phyloP scores from a whole-genome alignment of 768 basidiomycete genomes.

The Macrolepiota dolichaula region DNA sequence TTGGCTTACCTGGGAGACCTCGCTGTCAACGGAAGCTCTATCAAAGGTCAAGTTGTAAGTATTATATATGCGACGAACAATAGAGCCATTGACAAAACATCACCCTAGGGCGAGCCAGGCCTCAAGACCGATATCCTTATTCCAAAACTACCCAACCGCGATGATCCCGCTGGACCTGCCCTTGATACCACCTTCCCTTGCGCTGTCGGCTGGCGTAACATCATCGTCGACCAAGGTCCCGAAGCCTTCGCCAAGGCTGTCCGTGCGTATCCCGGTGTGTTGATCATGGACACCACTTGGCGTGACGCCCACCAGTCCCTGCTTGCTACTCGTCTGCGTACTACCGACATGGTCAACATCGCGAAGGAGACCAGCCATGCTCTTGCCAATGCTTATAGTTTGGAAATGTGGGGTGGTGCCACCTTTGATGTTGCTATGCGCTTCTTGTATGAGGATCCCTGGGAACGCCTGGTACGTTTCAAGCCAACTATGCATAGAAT shows the following conservation, averaged over 20 bases:
- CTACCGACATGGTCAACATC: slow-evolving; percentile 96
- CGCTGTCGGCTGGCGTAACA: slow-evolving; percentile 93
- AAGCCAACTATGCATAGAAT: neutral
- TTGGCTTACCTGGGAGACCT: slow-evolving; percentile 96
- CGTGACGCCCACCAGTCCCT: slow-evolving; percentile 98
- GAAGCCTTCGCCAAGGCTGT: slow-evolving; percentile 99
- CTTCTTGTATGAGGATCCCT: slow-evolving; percentile 99
- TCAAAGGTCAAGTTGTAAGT: slow-evolving; percentile 83
- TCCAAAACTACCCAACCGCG: slow-evolving; percentile 75
- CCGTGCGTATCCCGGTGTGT: slow-evolving; percentile 88
- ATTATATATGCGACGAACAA: neutral
- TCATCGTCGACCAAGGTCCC: slow-evolving; percentile 96
- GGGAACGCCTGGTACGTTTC: slow-evolving; percentile 84
- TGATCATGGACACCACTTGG: slow-evolving; percentile 99
- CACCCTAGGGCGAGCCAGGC: slow-evolving; percentile 81
- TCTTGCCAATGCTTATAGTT: slow-evolving; percentile 89
- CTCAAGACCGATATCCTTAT: slow-evolving; percentile 85
- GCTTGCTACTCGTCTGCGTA: slow-evolving; percentile 92
- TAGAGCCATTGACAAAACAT: neutral
- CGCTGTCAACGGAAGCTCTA: slow-evolving; percentile 96
- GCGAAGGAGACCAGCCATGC: slow-evolving; percentile 97
- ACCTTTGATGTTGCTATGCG: slow-evolving; percentile 99
- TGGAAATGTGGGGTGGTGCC: slow-evolving; percentile 99
- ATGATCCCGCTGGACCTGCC: slow-evolving; percentile 69
- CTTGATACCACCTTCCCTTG: slow-evolving; percentile 84